Conservation (phyloP, 2,329 filamentous ascomycete genomes). For the Periconia sp. region DNA sequence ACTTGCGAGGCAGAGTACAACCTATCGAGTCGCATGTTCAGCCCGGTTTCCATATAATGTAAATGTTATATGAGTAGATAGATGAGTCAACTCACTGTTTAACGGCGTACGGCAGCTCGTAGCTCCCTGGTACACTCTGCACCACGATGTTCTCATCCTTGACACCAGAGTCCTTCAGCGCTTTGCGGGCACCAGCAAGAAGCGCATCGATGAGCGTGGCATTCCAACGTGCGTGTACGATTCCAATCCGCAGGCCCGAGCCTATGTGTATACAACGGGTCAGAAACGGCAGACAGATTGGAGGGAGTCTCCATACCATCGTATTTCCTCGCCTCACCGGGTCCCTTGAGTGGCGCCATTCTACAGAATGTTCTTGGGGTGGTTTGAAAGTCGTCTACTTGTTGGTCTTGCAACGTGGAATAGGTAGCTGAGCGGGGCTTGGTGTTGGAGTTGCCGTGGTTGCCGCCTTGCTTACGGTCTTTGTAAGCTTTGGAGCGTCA, state of each 20-base stretch:
- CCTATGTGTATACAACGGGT: no score
- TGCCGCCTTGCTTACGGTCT: background rate
- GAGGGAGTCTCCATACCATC: no score
- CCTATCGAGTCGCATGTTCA: no score
- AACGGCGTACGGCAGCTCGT: slow-evolving; percentile 89
- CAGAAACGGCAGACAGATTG: no score
- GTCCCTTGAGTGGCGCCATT: slow-evolving; percentile 65
- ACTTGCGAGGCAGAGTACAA: slow-evolving; percentile 85
- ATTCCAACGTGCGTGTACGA: slow-evolving; percentile 97
- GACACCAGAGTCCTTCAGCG: slow-evolving; percentile 77
- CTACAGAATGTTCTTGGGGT: no score
- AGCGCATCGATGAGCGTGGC: slow-evolving; percentile 82
- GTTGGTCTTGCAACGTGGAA: no score
- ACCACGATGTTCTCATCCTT: slow-evolving; percentile 84
- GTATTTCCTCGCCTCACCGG: slow-evolving; percentile 59
- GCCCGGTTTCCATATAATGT: no score
- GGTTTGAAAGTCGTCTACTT: no score
- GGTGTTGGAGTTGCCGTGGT: background rate
- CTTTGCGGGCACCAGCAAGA: slow-evolving; percentile 75
- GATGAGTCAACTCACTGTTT: slow-evolving; percentile 67
- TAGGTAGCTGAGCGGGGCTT: no score
- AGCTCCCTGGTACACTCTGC: slow-evolving; percentile 88
- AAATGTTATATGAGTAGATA: no score
- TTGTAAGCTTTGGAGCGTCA: no score
- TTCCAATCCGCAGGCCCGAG: slow-evolving; percentile 78